Evolutionary conservation across 441 rosid species (phyloP).

Genomic region (Adansonia madagascariensis): DNA sequence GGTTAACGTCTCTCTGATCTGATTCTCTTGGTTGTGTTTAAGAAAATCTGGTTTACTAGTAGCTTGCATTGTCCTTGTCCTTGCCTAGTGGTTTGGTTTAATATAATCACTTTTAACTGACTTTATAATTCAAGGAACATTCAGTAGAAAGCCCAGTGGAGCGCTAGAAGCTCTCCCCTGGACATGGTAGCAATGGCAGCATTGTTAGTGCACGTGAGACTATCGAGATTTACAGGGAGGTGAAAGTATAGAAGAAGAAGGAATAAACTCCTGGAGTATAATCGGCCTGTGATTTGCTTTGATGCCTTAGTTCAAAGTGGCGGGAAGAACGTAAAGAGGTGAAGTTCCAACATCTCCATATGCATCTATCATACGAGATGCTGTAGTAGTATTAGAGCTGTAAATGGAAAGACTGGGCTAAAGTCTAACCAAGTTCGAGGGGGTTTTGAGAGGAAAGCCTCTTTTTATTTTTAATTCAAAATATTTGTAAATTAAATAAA

Average conservation of each 20-base stretch:
- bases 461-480: too few relatives aligned
- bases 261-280: conserved; percentile 43
- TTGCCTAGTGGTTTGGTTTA: background rate
- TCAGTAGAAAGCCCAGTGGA: background rate
- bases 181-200: too few relatives aligned
- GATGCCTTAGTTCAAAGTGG: conserved; percentile 43
- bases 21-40: background rate
- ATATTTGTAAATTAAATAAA: too few relatives aligned
- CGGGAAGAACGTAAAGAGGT: conserved; percentile 46
- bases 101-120: background rate
- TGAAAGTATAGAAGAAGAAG: conserved; percentile 40
- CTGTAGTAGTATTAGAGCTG: too few relatives aligned
- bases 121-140: background rate
- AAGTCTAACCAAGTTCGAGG: too few relatives aligned
- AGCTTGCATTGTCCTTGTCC: background rate
- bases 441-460: too few relatives aligned
- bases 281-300: conserved; percentile 26
- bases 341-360: conserved; percentile 16
- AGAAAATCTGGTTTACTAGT: background rate
- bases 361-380: too few relatives aligned
- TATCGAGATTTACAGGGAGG: conserved; percentile 37
- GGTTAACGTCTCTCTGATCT: background rate
- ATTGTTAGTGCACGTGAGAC: too few relatives aligned
- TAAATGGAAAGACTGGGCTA: too few relatives aligned
- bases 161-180: too few relatives aligned